Evolutionary conservation across 2,329 filamentous ascomycete genomes (phyloP).

Genomic region (Coniella lustricola): DNA sequence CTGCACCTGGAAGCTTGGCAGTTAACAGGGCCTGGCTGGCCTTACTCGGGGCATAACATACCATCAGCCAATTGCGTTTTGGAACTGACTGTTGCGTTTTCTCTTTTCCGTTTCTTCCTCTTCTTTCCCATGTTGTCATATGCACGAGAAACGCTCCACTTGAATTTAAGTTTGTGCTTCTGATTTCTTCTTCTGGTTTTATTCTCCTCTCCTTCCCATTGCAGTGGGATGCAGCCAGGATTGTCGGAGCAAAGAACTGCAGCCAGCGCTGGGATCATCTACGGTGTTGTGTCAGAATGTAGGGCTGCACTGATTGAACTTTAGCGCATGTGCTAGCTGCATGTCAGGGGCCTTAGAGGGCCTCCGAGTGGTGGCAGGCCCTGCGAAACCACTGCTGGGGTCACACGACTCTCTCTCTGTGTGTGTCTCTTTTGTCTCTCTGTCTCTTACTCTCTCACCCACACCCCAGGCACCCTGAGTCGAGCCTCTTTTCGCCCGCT

Average conservation of each 20-base stretch:
- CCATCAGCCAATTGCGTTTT: too few species aligned
- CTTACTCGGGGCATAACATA: too few species aligned
- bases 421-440: neutral
- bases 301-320: neutral
- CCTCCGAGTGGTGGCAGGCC: neutral
- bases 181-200: neutral
- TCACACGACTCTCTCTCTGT: constrained; percentile 1
- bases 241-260: neutral
- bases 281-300: neutral
- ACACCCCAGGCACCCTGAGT: too few species aligned
- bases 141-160: too few species aligned
- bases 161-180: too few species aligned
- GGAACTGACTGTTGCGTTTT: too few species aligned
- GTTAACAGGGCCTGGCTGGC: too few species aligned
- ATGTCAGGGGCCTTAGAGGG: constrained; percentile 2
- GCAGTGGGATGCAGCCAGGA: neutral
- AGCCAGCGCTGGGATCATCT: neutral
- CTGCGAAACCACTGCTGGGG: too few species aligned
- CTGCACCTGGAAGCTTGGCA: too few species aligned
- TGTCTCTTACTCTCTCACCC: too few species aligned
- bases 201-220: neutral
- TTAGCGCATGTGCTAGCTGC: constrained; percentile 2
- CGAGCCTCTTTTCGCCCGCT: too few species aligned
- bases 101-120: neutral
- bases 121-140: neutral